These are phyloP conservation scores for Dujonia santamariae DNA, from an alignment of 1,139 yeast genomes.

Conservation along the genomic window DNA sequence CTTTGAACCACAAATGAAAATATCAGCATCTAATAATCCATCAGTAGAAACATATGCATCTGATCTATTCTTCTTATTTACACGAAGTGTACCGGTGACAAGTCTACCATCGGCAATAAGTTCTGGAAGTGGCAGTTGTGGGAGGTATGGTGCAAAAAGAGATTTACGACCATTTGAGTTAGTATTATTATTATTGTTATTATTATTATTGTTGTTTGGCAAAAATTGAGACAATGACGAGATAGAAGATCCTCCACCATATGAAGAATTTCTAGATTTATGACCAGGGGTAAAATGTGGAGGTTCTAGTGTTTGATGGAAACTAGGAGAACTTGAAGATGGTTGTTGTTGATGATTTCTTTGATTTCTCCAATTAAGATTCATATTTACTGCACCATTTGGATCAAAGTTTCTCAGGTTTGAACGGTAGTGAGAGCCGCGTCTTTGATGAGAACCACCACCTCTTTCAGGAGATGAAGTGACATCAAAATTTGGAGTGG, in stretches of 20 bases:
- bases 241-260: conserved; percentile 63
- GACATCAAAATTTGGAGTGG: conserved; percentile 42
- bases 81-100: conserved; percentile 90
- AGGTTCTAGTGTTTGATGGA: conserved; percentile 44
- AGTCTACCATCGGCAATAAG: conserved; percentile 85
- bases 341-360: conserved; percentile 27
- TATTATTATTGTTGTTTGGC: conserved; percentile 19
- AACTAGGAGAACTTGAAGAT: conserved; percentile 14
- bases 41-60: conserved; percentile 98
- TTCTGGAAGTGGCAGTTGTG: conserved; percentile 90
- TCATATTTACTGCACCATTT: conserved; percentile 39
- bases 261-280: conserved; percentile 63
- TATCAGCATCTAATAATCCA: conserved; percentile 92
- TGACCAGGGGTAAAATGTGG: conserved; percentile 77
- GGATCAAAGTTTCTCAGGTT: conserved; percentile 58
- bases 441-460: conserved; percentile 33
- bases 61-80: conserved; percentile 91
- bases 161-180: conserved; percentile 65
- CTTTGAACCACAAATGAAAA: conserved; percentile 97
- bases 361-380: conserved; percentile 63
- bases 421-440: conserved; percentile 51
- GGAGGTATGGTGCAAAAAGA: conserved; percentile 91
- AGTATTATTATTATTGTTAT: conserved; percentile 15
- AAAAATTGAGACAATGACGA: conserved; percentile 52
- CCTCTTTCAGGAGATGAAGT: conserved; percentile 39